Evolutionary conservation across 2,329 filamentous ascomycete genomes (phyloP).

Genomic region (Xylaria sp.): DNA sequence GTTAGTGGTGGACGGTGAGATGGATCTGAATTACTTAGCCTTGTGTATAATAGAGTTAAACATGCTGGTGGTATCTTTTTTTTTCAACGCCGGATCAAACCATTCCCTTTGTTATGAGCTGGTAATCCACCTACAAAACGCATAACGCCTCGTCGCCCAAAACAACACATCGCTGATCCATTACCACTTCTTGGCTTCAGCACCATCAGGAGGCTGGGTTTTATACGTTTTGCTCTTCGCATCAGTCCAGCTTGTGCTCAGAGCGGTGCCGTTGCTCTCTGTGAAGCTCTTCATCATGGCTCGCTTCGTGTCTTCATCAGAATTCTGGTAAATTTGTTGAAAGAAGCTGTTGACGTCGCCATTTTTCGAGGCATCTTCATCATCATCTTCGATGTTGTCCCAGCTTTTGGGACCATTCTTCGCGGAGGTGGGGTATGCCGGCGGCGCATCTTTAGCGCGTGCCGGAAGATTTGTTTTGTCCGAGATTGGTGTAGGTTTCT

Average conservation of each 20-base stretch:
- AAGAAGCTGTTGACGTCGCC: slow-evolving; percentile 84
- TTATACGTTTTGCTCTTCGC: slow-evolving; percentile 79
- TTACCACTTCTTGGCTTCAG: slow-evolving; percentile 79
- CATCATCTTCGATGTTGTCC: slow-evolving; percentile 76
- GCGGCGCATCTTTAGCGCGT: slow-evolving; percentile 49
- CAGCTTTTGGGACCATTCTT: slow-evolving; percentile 87
- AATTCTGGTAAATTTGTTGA: slow-evolving; percentile 83
- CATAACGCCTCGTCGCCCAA: slow-evolving; percentile 21
- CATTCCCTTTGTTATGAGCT: slow-evolving; percentile 7
- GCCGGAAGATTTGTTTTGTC: slow-evolving; percentile 25
- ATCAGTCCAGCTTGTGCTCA: slow-evolving; percentile 93
- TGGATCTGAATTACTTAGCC: slow-evolving; percentile 17
- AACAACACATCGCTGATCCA: slow-evolving; percentile 19
- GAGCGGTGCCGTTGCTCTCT: slow-evolving; percentile 91
- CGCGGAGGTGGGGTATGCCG: slow-evolving; percentile 87
- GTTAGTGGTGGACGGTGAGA: slow-evolving; percentile 16
- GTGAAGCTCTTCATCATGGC: slow-evolving; percentile 98
- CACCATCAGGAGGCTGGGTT: slow-evolving; percentile 78
- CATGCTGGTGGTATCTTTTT: slow-evolving; percentile 33
- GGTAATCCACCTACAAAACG: slow-evolving; percentile 15
- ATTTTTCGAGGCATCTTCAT: slow-evolving; percentile 67
- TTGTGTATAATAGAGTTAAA: slow-evolving; percentile 20
- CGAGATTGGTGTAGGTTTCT: slow-evolving; percentile 28
- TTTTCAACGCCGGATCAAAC: slow-evolving; percentile 17
- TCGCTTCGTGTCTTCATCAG: slow-evolving; percentile 81